Percentiles rank a stretch among this genome's conserved stretches.
phyloP scores from a whole-genome alignment of 2,329 filamentous ascomycete species.

The Exophiala xenobiotica region DNA sequence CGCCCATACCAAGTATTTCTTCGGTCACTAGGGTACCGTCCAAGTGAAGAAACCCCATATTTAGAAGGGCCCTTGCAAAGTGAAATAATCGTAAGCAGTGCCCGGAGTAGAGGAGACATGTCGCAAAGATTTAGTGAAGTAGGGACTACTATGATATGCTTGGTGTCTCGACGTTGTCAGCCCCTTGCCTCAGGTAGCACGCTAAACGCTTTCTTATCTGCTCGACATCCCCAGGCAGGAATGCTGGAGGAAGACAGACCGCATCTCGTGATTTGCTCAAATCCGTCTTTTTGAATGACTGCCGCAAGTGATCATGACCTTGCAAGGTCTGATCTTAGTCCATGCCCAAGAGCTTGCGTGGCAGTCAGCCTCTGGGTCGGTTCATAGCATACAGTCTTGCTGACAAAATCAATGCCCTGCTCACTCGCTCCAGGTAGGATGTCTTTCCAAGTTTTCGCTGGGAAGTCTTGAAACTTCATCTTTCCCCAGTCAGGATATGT shows the following conservation, averaged over 20 bases:
- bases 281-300: too few species aligned
- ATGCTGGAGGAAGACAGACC: too few species aligned
- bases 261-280: too few species aligned
- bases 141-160: too few species aligned
- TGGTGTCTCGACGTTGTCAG: too few species aligned
- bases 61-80: not conserved
- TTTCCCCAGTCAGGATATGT: constrained; percentile 83
- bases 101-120: not conserved
- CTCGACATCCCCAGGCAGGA: too few species aligned
- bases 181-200: too few species aligned
- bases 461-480: constrained; percentile 74
- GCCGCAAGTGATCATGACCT: too few species aligned
- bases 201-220: too few species aligned
- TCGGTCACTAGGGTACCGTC: constrained; percentile 19
- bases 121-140: too few species aligned
- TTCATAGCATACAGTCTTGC: constrained; percentile 69
- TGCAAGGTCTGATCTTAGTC: not conserved
- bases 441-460: constrained; percentile 64
- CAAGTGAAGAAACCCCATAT: constrained; percentile 11
- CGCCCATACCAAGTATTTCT: constrained; percentile 8
- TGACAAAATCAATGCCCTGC: constrained; percentile 64
- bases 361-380: constrained; percentile 66
- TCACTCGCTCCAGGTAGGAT: constrained; percentile 63
- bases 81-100: not conserved
- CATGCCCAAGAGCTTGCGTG: constrained; percentile 18